Conservation (phyloP, 441 rosid species). For the Sinapis alba region DNA sequence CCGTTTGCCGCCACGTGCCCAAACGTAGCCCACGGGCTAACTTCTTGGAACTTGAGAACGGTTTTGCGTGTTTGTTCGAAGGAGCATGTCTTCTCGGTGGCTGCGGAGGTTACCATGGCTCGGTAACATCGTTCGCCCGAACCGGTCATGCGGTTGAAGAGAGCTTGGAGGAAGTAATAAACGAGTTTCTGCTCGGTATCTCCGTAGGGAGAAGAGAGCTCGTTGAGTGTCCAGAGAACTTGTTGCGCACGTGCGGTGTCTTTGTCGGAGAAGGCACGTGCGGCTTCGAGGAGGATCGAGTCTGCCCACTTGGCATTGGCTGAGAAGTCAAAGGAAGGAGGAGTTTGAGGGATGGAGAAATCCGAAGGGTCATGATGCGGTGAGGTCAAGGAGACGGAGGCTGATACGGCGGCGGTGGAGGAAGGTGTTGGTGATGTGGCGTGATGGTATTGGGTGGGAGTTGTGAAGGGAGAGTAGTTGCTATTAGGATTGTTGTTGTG, state of each 20-base stretch:
- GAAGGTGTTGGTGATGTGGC: slow-evolving; percentile 41
- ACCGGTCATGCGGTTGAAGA: slow-evolving; percentile 81
- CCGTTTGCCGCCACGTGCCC: slow-evolving; percentile 94
- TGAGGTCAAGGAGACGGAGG: slow-evolving; percentile 43
- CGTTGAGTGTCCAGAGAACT: slow-evolving; percentile 90
- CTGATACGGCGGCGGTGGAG: slow-evolving; percentile 44
- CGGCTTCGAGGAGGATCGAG: slow-evolving; percentile 70
- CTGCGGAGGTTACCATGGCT: slow-evolving; percentile 57
- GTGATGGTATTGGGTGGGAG: slow-evolving; percentile 35
- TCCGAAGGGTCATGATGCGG: slow-evolving; percentile 51
- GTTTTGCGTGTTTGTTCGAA: slow-evolving; percentile 81
- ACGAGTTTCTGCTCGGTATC: slow-evolving; percentile 83
- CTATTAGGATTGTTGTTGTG: slow-evolving; percentile 28
- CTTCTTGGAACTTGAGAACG: slow-evolving; percentile 88
- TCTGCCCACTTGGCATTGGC: slow-evolving; percentile 62
- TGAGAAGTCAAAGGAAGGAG: slow-evolving; percentile 65
- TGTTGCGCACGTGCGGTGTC: slow-evolving; percentile 71
- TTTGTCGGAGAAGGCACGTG: slow-evolving; percentile 66
- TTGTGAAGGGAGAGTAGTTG: slow-evolving; percentile 37
- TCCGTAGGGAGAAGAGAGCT: slow-evolving; percentile 82
- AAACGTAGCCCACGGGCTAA: slow-evolving; percentile 91
- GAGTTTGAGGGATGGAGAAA: slow-evolving; percentile 58
- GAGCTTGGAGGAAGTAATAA: slow-evolving; percentile 85
- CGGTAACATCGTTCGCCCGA: slow-evolving; percentile 70
- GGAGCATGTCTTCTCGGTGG: slow-evolving; percentile 68